These are phyloP conservation scores for Achaetomium macrosporum DNA, from an alignment of 2,329 filamentous ascomycete genomes.

Conservation along the genomic window DNA sequence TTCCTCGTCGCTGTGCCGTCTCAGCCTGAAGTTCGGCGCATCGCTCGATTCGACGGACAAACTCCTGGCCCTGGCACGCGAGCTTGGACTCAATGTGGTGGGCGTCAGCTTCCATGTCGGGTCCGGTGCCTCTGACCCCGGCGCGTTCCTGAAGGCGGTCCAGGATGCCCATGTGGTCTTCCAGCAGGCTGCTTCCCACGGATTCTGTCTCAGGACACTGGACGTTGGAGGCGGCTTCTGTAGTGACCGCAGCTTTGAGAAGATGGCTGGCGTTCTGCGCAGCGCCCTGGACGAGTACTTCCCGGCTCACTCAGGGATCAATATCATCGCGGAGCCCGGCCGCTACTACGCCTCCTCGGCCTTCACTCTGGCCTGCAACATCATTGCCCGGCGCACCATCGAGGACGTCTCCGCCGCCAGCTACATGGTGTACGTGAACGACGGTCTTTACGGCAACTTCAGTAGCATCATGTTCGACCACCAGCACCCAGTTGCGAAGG, in stretches of 20 bases:
- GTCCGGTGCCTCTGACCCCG: constrained; percentile 90
- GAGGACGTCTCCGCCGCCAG: constrained; percentile 60
- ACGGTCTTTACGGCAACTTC: constrained; percentile 97
- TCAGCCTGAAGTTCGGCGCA: constrained; percentile 97
- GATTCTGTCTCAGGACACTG: constrained; percentile 77
- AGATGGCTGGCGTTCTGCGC: constrained; percentile 76
- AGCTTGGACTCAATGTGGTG: constrained; percentile 82
- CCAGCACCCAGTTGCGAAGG: constrained; percentile 80
- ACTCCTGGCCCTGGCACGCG: constrained; percentile 72
- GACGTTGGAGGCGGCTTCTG: constrained; percentile 94
- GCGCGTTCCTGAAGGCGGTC: constrained; percentile 85
- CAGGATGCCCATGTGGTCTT: constrained; percentile 85
- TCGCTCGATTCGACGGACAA: constrained; percentile 73
- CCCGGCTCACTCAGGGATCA: constrained; percentile 62
- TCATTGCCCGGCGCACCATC: constrained; percentile 91
- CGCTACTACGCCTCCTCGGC: constrained; percentile 92
- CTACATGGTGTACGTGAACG: constrained; percentile 98
- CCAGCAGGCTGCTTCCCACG: constrained; percentile 70
- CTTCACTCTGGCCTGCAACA: constrained; percentile 90
- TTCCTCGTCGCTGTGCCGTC: constrained; percentile 84
- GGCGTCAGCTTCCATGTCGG: constrained; percentile 98
- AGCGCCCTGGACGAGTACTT: constrained; percentile 83
- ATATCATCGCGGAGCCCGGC: constrained; percentile 91
- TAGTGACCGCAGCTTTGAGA: constrained; percentile 75
- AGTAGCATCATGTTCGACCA: constrained; percentile 99